Conservation (phyloP, 495 filamentous ascomycete genomes). For the Podospora conica region DNA sequence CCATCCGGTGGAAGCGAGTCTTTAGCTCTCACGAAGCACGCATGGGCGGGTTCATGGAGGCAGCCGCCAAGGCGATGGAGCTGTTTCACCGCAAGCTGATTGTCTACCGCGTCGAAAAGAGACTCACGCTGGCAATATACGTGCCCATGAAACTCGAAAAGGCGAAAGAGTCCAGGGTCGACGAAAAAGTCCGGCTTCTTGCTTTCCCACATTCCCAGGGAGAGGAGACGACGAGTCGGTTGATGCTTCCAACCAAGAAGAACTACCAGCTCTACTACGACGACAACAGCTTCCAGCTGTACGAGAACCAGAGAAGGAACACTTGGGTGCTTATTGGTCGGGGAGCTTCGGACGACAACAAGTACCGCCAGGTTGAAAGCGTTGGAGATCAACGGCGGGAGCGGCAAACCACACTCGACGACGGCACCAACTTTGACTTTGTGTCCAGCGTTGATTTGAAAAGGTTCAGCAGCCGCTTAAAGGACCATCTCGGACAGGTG, state of each 20-base stretch:
- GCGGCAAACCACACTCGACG: slow-evolving; percentile 36
- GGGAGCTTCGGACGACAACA: slow-evolving; percentile 32
- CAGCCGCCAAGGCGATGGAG: slow-evolving; percentile 27
- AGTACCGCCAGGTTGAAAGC: slow-evolving; percentile 29
- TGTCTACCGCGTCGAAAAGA: slow-evolving; percentile 38
- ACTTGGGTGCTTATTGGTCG: slow-evolving; percentile 40
- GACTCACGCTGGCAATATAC: slow-evolving; percentile 46
- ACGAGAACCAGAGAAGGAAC: slow-evolving; percentile 34
- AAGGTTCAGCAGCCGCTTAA: slow-evolving; percentile 39
- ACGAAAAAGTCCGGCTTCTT: slow-evolving; percentile 39
- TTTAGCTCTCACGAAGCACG: slow-evolving; percentile 35
- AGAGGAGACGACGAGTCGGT: slow-evolving; percentile 27
- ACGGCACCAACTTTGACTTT: slow-evolving; percentile 36
- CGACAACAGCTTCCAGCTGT: slow-evolving; percentile 38
- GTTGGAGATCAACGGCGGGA: slow-evolving; percentile 29
- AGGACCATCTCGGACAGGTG: slow-evolving; percentile 39
- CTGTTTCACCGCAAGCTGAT: slow-evolving; percentile 45
- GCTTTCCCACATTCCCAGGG: slow-evolving; percentile 45
- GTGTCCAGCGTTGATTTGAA: slow-evolving; percentile 41
- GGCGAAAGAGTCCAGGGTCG: slow-evolving; percentile 34
- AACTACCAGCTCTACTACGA: slow-evolving; percentile 44
- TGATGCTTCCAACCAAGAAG: slow-evolving; percentile 36
- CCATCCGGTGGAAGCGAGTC: slow-evolving; percentile 41
- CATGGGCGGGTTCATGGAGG: slow-evolving; percentile 36
- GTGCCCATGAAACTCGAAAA: slow-evolving; percentile 38